phyloP scores from a whole-genome alignment of 2,329 filamentous ascomycete species.

The Diplodia seriata region DNA sequence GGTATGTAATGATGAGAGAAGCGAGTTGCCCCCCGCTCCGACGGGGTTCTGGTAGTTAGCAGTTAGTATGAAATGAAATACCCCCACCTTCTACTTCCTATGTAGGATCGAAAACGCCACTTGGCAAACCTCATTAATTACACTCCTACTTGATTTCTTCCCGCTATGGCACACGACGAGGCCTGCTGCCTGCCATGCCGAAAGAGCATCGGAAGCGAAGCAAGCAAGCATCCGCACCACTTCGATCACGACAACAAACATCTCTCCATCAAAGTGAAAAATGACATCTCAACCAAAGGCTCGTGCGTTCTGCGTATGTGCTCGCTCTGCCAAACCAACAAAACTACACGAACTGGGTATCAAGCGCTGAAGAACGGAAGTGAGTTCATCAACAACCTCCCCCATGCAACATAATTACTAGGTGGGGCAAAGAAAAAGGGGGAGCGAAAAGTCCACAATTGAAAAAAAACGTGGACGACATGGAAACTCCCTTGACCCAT shows the following conservation, averaged over 20 bases:
- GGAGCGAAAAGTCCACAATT: neutral
- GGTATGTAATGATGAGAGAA: neutral
- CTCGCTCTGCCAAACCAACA: conserved; percentile 5
- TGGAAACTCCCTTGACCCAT: neutral
- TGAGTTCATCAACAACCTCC: conserved; percentile 20
- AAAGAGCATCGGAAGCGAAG: too few species aligned
- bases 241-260: neutral
- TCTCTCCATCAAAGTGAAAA: neutral
- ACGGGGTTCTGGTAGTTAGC: neutral
- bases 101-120: neutral
- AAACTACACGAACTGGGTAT: conserved; percentile 22
- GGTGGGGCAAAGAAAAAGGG: too few species aligned
- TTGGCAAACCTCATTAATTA: neutral
- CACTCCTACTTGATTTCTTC: too few species aligned
- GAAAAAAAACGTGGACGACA: neutral
- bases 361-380: conserved; percentile 26
- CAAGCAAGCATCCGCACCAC: neutral
- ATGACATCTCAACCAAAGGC: neutral
- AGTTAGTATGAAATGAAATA: neutral
- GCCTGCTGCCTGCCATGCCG: too few species aligned
- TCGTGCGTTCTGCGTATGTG: conserved; percentile 1
- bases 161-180: too few species aligned
- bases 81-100: neutral
- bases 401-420: conserved; percentile 2
- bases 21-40: neutral